phyloP scores from a whole-genome alignment of 2,329 filamentous ascomycete species.

The Epichloe amarillans region DNA sequence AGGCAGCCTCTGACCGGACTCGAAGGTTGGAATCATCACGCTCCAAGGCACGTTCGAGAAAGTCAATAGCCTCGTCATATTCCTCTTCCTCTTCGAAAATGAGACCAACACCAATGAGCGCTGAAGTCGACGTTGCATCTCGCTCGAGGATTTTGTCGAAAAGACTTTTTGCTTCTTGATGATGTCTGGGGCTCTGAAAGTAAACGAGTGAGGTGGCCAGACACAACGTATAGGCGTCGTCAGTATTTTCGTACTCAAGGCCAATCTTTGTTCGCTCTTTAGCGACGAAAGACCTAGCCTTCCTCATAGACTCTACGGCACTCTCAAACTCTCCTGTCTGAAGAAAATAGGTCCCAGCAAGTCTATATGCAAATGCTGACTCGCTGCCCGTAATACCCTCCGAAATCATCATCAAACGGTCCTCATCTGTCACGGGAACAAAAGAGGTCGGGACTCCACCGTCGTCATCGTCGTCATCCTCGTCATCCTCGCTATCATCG shows the following conservation, averaged over 20 bases:
- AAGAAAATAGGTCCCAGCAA: constrained; percentile 74
- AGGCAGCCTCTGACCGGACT: constrained; percentile 76
- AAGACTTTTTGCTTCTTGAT: constrained; percentile 72
- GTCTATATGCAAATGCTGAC: constrained; percentile 69
- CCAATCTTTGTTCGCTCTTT: constrained; percentile 54
- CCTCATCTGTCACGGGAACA: constrained; percentile 56
- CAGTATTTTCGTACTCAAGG: constrained; percentile 52
- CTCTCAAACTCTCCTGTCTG: constrained; percentile 75
- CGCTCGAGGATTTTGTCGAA: constrained; percentile 71
- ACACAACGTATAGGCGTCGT: constrained; percentile 61
- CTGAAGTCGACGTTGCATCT: constrained; percentile 63
- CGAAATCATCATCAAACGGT: constrained; percentile 68
- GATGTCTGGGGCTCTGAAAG: constrained; percentile 80
- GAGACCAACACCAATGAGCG: constrained; percentile 78
- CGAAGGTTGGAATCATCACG: constrained; percentile 63
- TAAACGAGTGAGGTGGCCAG: constrained; percentile 83
- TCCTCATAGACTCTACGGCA: constrained; percentile 66
- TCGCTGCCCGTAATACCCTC: constrained; percentile 53
- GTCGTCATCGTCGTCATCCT: constrained; percentile 49
- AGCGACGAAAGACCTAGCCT: constrained; percentile 49
- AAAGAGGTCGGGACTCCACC: constrained; percentile 39
- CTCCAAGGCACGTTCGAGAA: constrained; percentile 61
- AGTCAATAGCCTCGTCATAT: constrained; percentile 67
- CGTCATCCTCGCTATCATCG: constrained; percentile 45
- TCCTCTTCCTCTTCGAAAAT: constrained; percentile 92